Base-by-base conservation (phyloP, 2,329 filamentous ascomycete genomes). In the Metarhizium brunneum region DNA sequence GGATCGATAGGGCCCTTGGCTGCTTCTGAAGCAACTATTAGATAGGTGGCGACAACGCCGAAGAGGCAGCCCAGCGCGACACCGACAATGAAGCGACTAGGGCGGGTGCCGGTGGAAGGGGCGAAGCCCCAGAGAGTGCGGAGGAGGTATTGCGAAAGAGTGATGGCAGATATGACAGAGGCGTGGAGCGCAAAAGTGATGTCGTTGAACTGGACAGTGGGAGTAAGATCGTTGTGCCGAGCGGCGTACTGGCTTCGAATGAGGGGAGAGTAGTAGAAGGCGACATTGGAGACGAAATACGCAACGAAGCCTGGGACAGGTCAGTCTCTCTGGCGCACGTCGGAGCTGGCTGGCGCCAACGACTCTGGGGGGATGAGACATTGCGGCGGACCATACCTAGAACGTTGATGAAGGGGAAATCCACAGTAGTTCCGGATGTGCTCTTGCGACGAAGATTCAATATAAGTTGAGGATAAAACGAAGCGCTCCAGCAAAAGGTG, bases 381-480 rank as follows among this genome's bases (percentile, higher is more conserved):
- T 29, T 40, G 38, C 48, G 45, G 25, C 11, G 30, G 45, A 29
- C 59, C 71, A 49, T 66, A 82, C 81, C 83, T 4, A 86, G 65
- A 30, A 75, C 72, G 71, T 94, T 94, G 63, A 90, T 77, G 18
- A 87, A 78, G 18, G 90, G 90, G 65, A 95, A 96, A 69, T 96
- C 92, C 61, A 95, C 86, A 0, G 90, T 89, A 4, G 92, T 85
- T 45, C 94, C 94, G 20, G 83, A 80, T 4, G 92, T 96, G 8
- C 89, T 88, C 56, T 83, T 82, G 54, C 90, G 86, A 35, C 76
- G 77, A 69, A 79, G 86, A 77, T 96, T 97, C 59, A 90, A 80
- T 58, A 95, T 73, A 6, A 88, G 84, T 68, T 97, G 94, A 1
- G 92, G 92, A 69, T 97, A 97, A 74, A 96, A 97, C 16, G 90